Conservation (phyloP, 306 rosid genomes). For the Herpetospermum pedunculosum region DNA sequence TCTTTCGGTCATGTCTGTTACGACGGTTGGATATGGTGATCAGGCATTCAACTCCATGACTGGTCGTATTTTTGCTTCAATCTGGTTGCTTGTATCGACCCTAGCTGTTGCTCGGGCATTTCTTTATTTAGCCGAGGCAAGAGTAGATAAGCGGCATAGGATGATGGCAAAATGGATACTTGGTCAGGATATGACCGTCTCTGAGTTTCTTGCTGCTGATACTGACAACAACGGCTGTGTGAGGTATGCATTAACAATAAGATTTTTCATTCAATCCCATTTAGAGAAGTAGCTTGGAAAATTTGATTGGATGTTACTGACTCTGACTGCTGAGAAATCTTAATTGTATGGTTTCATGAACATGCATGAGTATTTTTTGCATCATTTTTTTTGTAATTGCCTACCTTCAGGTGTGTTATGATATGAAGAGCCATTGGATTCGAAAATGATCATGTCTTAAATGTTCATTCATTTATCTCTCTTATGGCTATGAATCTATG, state of each 20-base stretch:
- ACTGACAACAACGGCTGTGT: constrained; percentile 87
- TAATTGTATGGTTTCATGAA: neutral
- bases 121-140: constrained; percentile 89
- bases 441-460: neutral
- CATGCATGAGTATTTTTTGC: neutral
- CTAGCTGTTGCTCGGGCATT: constrained; percentile 89
- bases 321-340: neutral
- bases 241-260: constrained; percentile 39
- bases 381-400: neutral
- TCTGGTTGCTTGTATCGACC: constrained; percentile 93
- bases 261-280: neutral
- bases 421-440: neutral
- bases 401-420: neutral
- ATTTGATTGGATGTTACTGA: neutral
- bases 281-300: neutral
- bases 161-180: constrained; percentile 94
- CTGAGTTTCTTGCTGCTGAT: constrained; percentile 95
- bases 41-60: constrained; percentile 56
- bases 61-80: constrained; percentile 77
- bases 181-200: constrained; percentile 87
- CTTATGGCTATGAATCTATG: neutral
- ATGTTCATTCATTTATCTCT: neutral
- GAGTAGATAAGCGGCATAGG: constrained; percentile 93
- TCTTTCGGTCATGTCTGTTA: constrained; percentile 95
- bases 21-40: constrained; percentile 93